These are phyloP conservation scores for Termitomyces sp. DNA, from an alignment of 768 basidiomycete species.

Conservation along the genomic window DNA sequence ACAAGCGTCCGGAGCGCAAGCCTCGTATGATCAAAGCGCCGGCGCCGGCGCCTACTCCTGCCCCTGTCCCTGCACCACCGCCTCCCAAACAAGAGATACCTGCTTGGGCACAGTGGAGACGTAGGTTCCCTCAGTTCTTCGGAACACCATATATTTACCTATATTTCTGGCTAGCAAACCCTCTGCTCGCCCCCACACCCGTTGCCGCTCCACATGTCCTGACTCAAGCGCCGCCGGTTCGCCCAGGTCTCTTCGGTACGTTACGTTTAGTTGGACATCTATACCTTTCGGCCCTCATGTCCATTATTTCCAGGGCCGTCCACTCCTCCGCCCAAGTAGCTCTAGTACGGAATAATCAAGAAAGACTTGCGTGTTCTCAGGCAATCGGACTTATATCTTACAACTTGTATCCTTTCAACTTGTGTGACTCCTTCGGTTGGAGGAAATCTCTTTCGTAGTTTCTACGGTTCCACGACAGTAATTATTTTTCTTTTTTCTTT, in stretches of 20 bases:
- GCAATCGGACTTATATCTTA: too few species aligned
- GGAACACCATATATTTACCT: not conserved
- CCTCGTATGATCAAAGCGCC: slow-evolving; percentile 38
- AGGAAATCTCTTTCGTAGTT: not conserved
- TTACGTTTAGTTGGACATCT: not conserved
- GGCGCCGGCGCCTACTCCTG: slow-evolving; percentile 32
- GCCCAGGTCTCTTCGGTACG: slow-evolving; percentile 64
- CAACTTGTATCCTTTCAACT: not conserved
- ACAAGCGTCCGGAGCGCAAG: slow-evolving; percentile 55
- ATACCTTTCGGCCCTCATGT: not conserved
- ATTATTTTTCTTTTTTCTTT: not conserved
- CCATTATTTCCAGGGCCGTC: not conserved
- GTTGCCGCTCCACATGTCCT: slow-evolving; percentile 27
- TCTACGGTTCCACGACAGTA: too few species aligned
- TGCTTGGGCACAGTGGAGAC: slow-evolving; percentile 86
- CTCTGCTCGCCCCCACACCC: slow-evolving; percentile 47
- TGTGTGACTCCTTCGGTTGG: not conserved
- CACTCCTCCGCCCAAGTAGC: slow-evolving; percentile 5
- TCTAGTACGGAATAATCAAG: not conserved
- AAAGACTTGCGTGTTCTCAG: not conserved
- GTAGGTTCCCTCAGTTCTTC: slow-evolving; percentile 33
- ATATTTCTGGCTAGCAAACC: slow-evolving; percentile 45
- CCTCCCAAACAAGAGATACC: slow-evolving; percentile 51
- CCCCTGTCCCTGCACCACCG: slow-evolving; percentile 22
- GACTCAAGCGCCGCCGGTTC: slow-evolving; percentile 42